These are phyloP conservation scores for Eucalyptus melliodora DNA, from an alignment of 345 rosid species.

Conservation along the genomic window DNA sequence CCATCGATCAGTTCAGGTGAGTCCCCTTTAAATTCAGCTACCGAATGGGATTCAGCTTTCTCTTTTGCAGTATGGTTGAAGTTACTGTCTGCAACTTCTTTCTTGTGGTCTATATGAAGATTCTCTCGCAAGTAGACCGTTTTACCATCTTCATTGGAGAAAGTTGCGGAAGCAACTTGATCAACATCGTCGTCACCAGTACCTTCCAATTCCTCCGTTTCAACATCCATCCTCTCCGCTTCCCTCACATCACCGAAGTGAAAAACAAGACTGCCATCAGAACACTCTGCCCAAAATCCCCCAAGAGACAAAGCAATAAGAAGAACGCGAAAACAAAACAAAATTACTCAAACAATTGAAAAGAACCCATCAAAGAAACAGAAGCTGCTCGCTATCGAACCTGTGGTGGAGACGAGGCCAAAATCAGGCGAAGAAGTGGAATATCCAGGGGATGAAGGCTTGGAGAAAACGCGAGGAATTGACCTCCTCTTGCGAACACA, in stretches of 20 bases:
- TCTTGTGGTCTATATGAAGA: neutral
- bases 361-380: neutral
- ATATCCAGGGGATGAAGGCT: neutral
- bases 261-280: slow-evolving; percentile 57
- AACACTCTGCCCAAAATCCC: slow-evolving; percentile 14
- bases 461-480: neutral
- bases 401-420: neutral
- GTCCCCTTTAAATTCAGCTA: neutral
- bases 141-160: neutral
- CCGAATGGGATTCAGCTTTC: neutral
- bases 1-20: neutral
- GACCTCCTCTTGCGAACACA: neutral
- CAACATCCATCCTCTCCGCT: neutral
- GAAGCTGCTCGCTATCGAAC: neutral
- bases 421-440: neutral
- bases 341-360: neutral
- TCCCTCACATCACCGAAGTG: slow-evolving; percentile 42
- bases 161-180: neutral
- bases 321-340: neutral
- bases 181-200: neutral
- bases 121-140: neutral
- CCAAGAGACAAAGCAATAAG: neutral
- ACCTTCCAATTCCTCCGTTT: slow-evolving; percentile 1
- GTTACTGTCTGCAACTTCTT: neutral
- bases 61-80: neutral